Base-by-base conservation (phyloP, 768 basidiomycete genomes). In the Agrocybe pediades region DNA sequence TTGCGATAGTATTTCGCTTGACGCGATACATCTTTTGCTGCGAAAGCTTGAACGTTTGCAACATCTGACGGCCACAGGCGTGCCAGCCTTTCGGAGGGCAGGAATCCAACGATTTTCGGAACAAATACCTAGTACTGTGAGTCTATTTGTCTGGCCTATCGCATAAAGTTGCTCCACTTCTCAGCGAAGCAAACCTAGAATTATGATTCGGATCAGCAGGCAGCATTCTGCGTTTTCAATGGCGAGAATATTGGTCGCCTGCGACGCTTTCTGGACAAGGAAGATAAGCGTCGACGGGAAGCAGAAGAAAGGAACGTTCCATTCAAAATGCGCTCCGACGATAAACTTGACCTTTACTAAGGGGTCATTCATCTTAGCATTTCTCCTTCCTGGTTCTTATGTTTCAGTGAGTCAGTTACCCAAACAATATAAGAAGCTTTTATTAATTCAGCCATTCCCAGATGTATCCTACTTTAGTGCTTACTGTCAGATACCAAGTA, bases 101-200 rank as follows among this genome's bases (percentile, higher is more conserved):
- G 92, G 91, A 6, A 69, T 92, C 13, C 78, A 85, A 47, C 78
- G 85, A 51, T 96, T 93, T 70, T 92, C 93, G 57, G 85, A 93
- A 47, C 64, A 73, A 9, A 79, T 86, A 26, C 92, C 92, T n/a
- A n/a, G n/a, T 25, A 66, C 67, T 55, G 85, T 87, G 67, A 59
- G 85, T 72, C 20, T 19, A 26, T 23, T 40, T 25, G 25, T n/a
- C 16, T 42, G 51, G 45, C 49, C 40, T 56, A 59, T 59, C 47
- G 51, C 55, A 46, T 49, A 36, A 57, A 44, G 25, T 54, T 30
- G 46, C 54, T 49, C 47, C 42, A 49, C 45, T 59, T 43, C 61
- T 56, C 48, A 41, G 57, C 50, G 53, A 39, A 46, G 60, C 49
- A 58, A 52, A 58, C 51, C 43, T 57, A 93, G 91, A 76, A 80